phyloP scores from a whole-genome alignment of 2,329 filamentous ascomycete species.

The Exophiala oligosperma region DNA sequence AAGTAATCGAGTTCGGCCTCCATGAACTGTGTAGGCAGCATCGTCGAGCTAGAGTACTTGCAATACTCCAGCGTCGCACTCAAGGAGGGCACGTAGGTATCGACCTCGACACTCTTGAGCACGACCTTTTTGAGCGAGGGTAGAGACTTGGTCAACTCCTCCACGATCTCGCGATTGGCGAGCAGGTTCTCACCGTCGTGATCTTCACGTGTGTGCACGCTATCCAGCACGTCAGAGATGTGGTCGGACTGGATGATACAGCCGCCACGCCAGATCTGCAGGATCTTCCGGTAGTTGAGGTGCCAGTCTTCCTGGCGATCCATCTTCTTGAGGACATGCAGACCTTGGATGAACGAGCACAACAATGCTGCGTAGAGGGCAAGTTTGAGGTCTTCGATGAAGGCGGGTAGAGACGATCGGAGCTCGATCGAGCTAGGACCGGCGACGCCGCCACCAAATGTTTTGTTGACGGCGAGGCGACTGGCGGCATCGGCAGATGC shows the following conservation, averaged over 20 bases:
- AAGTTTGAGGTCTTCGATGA: conserved; percentile 59
- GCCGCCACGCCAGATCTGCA: conserved; percentile 65
- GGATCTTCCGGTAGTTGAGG: conserved; percentile 41
- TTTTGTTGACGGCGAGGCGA: conserved; percentile 46
- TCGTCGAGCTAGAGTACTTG: conserved; percentile 62
- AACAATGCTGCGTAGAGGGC: conserved; percentile 65
- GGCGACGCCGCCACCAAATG: conserved; percentile 31
- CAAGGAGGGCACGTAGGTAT: conserved; percentile 62
- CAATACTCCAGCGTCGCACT: conserved; percentile 65
- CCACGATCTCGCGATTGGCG: conserved; percentile 48
- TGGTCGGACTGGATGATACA: conserved; percentile 71
- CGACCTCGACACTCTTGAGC: conserved; percentile 53
- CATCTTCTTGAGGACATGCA: conserved; percentile 63
- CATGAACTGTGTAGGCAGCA: conserved; percentile 67
- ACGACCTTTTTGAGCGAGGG: conserved; percentile 58
- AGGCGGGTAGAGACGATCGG: conserved; percentile 41
- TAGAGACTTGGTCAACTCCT: conserved; percentile 55
- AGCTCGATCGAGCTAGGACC: conserved; percentile 23
- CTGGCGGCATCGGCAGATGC: conserved; percentile 63
- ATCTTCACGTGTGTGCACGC: conserved; percentile 26
- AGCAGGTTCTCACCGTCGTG: conserved; percentile 48
- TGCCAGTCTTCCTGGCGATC: conserved; percentile 61
- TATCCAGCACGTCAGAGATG: conserved; percentile 59
- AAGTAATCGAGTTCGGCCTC: conserved; percentile 73
- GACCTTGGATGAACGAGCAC: conserved; percentile 63